Conservation (phyloP, 352 stramenopile species). For the Phytopythium cucurbitacearum region DNA sequence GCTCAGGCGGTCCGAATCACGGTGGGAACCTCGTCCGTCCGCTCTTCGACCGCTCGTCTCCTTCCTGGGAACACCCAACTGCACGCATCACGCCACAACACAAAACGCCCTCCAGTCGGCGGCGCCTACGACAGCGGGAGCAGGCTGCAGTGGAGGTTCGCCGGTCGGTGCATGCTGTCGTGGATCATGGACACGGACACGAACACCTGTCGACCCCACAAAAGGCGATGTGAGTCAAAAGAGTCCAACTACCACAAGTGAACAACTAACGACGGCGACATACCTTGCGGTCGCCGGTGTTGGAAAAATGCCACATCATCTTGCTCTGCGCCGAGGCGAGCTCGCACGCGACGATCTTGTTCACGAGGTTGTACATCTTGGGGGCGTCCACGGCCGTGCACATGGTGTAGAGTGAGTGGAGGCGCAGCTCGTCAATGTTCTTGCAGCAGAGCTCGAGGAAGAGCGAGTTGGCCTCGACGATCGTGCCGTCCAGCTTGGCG, state of each 20-base stretch:
- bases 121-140: constrained; percentile 51
- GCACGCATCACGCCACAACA: no score
- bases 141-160: constrained; percentile 77
- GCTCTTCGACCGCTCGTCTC: no score
- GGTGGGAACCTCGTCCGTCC: no score
- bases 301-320: constrained; percentile 82
- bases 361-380: constrained; percentile 81
- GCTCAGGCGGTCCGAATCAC: no score
- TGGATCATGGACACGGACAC: constrained; percentile 84
- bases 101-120: no score
- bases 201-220: constrained; percentile 43
- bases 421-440: constrained; percentile 71
- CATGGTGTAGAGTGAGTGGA: constrained; percentile 81
- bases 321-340: constrained; percentile 77
- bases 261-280: constrained; percentile 3
- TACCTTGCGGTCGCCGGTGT: constrained; percentile 69
- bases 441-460: constrained; percentile 79
- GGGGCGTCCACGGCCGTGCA: constrained; percentile 66
- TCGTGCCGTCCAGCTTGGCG: constrained; percentile 72
- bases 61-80: no score
- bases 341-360: constrained; percentile 72
- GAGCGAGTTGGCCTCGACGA: constrained; percentile 71
- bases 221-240: constrained; percentile 4
- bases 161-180: constrained; percentile 66
- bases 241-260: not conserved